Conservation (phyloP, 2,329 filamentous ascomycete genomes). For the Capronia coronata region DNA sequence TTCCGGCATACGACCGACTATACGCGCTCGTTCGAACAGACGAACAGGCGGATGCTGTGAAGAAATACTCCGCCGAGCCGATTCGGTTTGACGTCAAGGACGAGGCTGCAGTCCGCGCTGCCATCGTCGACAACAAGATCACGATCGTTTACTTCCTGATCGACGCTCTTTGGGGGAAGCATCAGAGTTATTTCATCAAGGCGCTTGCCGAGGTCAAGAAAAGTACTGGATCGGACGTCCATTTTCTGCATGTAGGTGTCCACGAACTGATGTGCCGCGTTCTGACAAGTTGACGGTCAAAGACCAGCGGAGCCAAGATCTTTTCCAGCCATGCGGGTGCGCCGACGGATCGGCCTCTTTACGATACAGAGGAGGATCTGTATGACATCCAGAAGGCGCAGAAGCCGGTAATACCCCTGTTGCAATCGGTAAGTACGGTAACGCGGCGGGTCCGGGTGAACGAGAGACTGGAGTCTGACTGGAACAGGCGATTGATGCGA, state of each 20-base stretch:
- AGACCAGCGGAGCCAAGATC: constrained; percentile 48
- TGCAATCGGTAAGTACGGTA: constrained; percentile 29
- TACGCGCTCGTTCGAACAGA: constrained; percentile 45
- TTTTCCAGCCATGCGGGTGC: constrained; percentile 46
- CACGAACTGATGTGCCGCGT: not conserved
- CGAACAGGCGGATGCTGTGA: constrained; percentile 43
- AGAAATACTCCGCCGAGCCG: constrained; percentile 41
- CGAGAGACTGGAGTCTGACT: not conserved
- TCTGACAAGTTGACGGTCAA: not conserved
- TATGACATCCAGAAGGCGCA: constrained; percentile 42
- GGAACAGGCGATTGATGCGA: constrained; percentile 37
- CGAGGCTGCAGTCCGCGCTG: constrained; percentile 32
- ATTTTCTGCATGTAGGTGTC: constrained; percentile 47
- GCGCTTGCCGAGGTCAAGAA: constrained; percentile 43
- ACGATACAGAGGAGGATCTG: constrained; percentile 42
- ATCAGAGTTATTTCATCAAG: constrained; percentile 41
- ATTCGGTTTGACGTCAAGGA: constrained; percentile 39
- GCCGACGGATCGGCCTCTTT: constrained; percentile 38
- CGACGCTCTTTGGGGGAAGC: constrained; percentile 34
- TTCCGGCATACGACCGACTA: constrained; percentile 41
- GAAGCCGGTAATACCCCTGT: constrained; percentile 22
- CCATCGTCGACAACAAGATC: constrained; percentile 42
- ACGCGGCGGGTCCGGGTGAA: not conserved
- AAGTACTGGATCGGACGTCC: constrained; percentile 38
- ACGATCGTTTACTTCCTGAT: constrained; percentile 46